A percentile compares a stretch with the other conserved stretches of the same genome.
Evolutionary conservation across 768 basidiomycete species (phyloP).

Genomic region (Lentinula aciculospora): DNA sequence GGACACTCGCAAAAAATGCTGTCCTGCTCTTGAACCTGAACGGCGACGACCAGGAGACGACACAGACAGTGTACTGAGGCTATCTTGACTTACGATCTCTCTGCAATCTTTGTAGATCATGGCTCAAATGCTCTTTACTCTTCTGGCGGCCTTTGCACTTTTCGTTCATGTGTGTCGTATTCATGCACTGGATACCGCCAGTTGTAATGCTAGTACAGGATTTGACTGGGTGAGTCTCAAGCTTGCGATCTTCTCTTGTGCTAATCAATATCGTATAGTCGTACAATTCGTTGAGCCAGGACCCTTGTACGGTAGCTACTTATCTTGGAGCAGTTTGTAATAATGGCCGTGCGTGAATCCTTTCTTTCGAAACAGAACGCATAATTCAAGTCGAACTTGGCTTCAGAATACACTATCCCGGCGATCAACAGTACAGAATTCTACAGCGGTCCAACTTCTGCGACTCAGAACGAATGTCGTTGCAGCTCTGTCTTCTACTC

Average conservation of each 20-base stretch:
- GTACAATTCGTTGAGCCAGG: slow-evolving; percentile 22
- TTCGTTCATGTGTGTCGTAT: not conserved
- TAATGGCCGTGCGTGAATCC: not conserved
- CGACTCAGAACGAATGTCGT: slow-evolving; percentile 1
- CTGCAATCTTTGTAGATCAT: not conserved
- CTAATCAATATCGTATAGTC: not conserved
- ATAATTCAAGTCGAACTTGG: not conserved
- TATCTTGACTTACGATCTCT: not conserved
- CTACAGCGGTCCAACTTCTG: slow-evolving; percentile 2
- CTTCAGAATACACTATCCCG: slow-evolving; percentile 3
- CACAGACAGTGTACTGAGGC: not conserved
- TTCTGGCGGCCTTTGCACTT: not conserved
- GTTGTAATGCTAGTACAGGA: slow-evolving; percentile 1
- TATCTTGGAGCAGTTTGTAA: slow-evolving; percentile 24
- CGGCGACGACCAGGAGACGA: not conserved
- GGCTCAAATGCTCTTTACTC: not conserved
- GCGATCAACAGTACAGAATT: slow-evolving; percentile 4
- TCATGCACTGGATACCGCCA: not conserved
- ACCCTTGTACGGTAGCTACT: slow-evolving; percentile 22
- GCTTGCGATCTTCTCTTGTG: not conserved
- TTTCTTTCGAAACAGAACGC: not conserved
- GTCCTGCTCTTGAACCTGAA: not conserved
- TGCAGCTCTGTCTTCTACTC: slow-evolving; percentile 5
- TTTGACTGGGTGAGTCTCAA: slow-evolving; percentile 8
- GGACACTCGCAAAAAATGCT: not conserved